phyloP scores from a whole-genome alignment of 768 basidiomycete species.

The Tubosaeta sp. region DNA sequence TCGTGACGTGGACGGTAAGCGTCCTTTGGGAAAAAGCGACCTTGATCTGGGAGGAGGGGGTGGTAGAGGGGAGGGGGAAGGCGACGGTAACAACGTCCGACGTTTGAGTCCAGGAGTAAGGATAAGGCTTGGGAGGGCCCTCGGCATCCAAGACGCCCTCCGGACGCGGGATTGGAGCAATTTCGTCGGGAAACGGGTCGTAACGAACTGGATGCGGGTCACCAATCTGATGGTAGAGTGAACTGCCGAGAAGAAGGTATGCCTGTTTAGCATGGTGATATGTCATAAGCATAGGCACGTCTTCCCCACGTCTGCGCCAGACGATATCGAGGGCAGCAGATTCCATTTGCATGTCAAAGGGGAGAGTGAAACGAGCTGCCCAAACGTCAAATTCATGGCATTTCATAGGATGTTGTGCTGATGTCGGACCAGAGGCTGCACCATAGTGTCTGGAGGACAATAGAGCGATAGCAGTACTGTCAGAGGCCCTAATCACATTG shows the following conservation, averaged over 20 bases:
- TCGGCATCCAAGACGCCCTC: constrained; percentile 51
- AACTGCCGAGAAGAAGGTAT: constrained; percentile 58
- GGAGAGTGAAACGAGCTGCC: constrained; percentile 51
- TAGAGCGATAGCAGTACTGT: constrained; percentile 41
- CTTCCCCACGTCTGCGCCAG: constrained; percentile 69
- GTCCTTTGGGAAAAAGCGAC: constrained; percentile 62
- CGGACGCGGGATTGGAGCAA: constrained; percentile 62
- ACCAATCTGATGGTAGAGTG: constrained; percentile 45
- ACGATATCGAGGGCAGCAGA: constrained; percentile 44
- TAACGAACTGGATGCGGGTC: constrained; percentile 35
- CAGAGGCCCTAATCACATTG: constrained; percentile 33
- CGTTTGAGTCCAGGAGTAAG: constrained; percentile 93
- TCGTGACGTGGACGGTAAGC: constrained; percentile 59
- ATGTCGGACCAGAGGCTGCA: constrained; percentile 14
- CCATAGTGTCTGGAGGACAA: constrained; percentile 58
- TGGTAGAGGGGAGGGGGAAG: constrained; percentile 75
- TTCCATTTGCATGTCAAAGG: constrained; percentile 30
- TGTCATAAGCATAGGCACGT: constrained; percentile 59
- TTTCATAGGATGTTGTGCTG: constrained; percentile 18
- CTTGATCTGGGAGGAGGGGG: constrained; percentile 57
- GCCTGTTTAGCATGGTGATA: constrained; percentile 43
- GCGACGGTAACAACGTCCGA: constrained; percentile 78
- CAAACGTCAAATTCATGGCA: constrained; percentile 60
- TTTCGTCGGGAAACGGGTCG: constrained; percentile 61
- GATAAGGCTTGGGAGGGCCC: constrained; percentile 50